Conservation (phyloP, 805 yeast species). For the Nakazawaea sp. region DNA sequence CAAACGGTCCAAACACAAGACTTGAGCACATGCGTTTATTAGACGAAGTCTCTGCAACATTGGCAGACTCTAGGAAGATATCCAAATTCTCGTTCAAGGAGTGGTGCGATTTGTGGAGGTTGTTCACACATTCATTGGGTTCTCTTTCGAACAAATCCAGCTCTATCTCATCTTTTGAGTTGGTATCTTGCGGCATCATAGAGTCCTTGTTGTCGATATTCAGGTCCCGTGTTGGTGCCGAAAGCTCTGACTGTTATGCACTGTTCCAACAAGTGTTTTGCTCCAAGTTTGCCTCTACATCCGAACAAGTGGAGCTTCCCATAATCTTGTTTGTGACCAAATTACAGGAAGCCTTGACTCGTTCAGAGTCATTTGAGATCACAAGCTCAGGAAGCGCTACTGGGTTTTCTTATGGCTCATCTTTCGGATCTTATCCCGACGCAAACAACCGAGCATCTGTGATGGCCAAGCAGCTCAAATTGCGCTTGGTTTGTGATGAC, state of each 20-base stretch:
- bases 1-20: slow-evolving; percentile 16
- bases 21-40: slow-evolving; percentile 22
- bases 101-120: slow-evolving; percentile 30
- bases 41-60: slow-evolving; percentile 18
- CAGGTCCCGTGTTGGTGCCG: slow-evolving; percentile 17
- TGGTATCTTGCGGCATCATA: slow-evolving; percentile 62
- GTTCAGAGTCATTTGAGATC: slow-evolving; percentile 70
- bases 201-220: slow-evolving; percentile 32
- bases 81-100: slow-evolving; percentile 20
- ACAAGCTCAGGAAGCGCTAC: slow-evolving; percentile 33
- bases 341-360: slow-evolving; percentile 65
- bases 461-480: slow-evolving; percentile 64
- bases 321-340: slow-evolving; percentile 43
- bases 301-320: slow-evolving; percentile 21
- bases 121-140: slow-evolving; percentile 28
- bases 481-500: slow-evolving; percentile 42
- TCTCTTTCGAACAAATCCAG: slow-evolving; percentile 12
- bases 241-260: slow-evolving; percentile 27
- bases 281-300: slow-evolving; percentile 24
- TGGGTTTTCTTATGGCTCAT: slow-evolving; percentile 3
- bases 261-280: slow-evolving; percentile 40
- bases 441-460: slow-evolving; percentile 39
- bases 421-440: slow-evolving; percentile 12
- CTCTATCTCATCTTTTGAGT: slow-evolving; percentile 64
- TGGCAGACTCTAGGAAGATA: slow-evolving; percentile 17